Base-by-base conservation (phyloP, 257 asterid species). In the Salvia hispanica region DNA sequence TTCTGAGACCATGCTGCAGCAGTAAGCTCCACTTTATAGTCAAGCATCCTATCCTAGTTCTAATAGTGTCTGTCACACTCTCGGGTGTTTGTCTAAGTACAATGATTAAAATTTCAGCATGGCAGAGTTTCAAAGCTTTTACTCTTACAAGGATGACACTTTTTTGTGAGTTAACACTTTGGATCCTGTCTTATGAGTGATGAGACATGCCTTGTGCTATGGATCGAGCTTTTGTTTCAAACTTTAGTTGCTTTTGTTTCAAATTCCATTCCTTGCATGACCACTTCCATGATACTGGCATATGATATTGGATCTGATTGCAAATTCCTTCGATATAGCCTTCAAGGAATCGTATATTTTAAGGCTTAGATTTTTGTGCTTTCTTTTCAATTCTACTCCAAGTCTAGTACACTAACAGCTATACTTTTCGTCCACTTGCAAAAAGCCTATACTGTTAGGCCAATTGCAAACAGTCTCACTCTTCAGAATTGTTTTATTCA, bases 11-110 rank as follows among this genome's bases (percentile, higher is more conserved):
- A 25, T 48, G 59, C 53, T 40, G 80, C 34, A 62, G 31, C 45
- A 57, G 61, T 63, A 48, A 25, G 76, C 70, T 71, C 43, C 28
- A 13, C 43, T 57, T 40, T 21, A 56, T 58, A 39, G 42, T 21
- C 12, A 45, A 53, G 59, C 13, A 44, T 46, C 47, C 34, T 18
- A 18, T 25, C 15, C n/a, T 66, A 18, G 21, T 36, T 62, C 46
- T 60, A 67, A 66, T 7, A 47, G 66, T 50, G 37, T 25, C 31
- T 25, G 44, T 52, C 47, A 45, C 46, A 28, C 53, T 33, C 44
- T 48, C 36, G 25, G 40, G 9, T 65, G 71, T 58, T 54, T 2
- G 53, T 43, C 63, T 46, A 31, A 28, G 14, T 39, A 8, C 10
- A 44, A 25, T 62, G 33, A 62, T 57, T 18, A 57, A 14, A 10